Conservation (phyloP, 164 flowering plant genomes). For the Vitis rotundifolia region DNA sequence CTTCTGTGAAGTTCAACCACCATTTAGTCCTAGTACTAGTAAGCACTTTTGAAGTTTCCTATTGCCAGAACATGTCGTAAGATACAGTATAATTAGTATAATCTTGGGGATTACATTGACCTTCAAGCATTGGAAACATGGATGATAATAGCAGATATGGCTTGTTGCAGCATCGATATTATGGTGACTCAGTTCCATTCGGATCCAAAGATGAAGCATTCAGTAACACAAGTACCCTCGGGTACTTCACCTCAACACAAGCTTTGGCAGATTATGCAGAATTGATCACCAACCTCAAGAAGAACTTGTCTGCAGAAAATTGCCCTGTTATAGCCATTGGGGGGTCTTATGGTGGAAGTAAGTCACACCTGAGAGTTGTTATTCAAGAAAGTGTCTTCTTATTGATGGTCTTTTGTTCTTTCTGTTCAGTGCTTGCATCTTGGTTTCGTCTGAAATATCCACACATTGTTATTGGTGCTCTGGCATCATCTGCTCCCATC, state of each 20-base stretch:
- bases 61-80: no score
- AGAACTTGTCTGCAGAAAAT: not conserved
- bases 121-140: no score
- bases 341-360: constrained; percentile 15
- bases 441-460: constrained; percentile 19
- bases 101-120: no score
- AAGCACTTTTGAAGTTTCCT: no score
- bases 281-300: constrained; percentile 5
- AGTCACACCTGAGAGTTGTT: not conserved
- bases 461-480: constrained; percentile 12
- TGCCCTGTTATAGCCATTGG: constrained; percentile 8
- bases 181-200: constrained; percentile 6
- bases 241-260: constrained; percentile 7
- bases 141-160: no score
- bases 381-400: no score
- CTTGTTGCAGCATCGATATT: constrained; percentile 6
- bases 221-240: not conserved
- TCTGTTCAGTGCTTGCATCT: constrained; percentile 12
- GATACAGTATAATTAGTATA: no score
- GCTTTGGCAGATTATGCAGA: constrained; percentile 6
- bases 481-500: not conserved
- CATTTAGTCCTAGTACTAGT: no score
- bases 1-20: no score
- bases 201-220: constrained; percentile 1
- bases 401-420: not conserved